Conservation (phyloP, 768 basidiomycete species). For the Galerina marginata region DNA sequence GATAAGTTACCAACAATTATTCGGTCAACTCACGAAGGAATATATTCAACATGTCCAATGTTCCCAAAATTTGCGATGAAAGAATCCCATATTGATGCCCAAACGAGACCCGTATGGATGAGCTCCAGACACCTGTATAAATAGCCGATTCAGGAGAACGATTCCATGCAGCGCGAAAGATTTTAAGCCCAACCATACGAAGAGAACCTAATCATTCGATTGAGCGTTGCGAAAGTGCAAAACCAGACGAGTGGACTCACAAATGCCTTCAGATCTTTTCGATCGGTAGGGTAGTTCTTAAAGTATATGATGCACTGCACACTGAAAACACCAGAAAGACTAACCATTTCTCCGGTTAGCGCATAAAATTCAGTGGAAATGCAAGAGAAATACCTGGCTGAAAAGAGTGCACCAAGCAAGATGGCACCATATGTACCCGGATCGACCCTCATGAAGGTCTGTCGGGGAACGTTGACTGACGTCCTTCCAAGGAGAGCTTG, state of each 20-base stretch:
- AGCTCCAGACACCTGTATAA: constrained; percentile 41
- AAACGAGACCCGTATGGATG: constrained; percentile 41
- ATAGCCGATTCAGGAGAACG: background rate
- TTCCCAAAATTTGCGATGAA: constrained; percentile 37
- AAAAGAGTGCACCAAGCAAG: constrained; percentile 41
- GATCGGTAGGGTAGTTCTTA: constrained; percentile 38
- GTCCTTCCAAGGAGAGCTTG: constrained; percentile 1
- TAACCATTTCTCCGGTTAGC: background rate
- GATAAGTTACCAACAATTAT: background rate
- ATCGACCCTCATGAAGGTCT: constrained; percentile 28
- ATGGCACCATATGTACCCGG: constrained; percentile 44
- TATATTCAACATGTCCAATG: constrained; percentile 30
- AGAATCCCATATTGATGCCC: constrained; percentile 45
- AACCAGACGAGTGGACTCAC: constrained; percentile 18
- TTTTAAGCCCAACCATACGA: constrained; percentile 9
- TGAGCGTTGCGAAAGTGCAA: background rate
- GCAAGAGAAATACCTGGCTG: constrained; percentile 34
- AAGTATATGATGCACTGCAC: constrained; percentile 40
- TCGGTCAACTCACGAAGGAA: constrained; percentile 38
- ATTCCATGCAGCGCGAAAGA: background rate
- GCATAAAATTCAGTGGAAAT: background rate
- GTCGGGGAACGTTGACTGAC: constrained; percentile 5
- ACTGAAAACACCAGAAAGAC: constrained; percentile 36
- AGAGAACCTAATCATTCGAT: constrained; percentile 17
- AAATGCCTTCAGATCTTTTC: constrained; percentile 28